A percentile compares a stretch with the other conserved stretches of the same genome.
Conservation (phyloP, 2,329 filamentous ascomycete species). For the Gaeumannomyces sp. region DNA sequence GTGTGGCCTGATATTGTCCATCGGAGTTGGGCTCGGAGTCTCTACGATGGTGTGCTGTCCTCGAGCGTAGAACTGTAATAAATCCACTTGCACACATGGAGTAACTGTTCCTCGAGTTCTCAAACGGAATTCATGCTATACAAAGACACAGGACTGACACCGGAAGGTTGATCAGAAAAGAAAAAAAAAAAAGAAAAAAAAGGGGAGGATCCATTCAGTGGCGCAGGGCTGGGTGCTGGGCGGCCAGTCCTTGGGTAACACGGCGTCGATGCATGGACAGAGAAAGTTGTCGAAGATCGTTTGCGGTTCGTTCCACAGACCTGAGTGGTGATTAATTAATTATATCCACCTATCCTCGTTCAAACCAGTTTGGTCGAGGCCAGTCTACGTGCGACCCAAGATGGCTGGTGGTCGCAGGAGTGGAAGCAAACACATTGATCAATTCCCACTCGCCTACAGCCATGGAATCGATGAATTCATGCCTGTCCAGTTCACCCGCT, state of each 20-base stretch:
- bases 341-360: no score
- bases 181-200: neutral
- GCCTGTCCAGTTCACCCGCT: no score
- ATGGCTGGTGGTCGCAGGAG: no score
- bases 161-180: neutral
- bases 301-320: neutral
- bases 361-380: neutral
- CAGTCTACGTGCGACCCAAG: neutral
- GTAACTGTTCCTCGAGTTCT: no score
- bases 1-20: neutral
- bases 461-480: no score
- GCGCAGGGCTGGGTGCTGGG: neutral
- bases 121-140: no score
- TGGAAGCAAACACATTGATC: no score
- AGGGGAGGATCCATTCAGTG: neutral
- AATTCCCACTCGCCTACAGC: no score
- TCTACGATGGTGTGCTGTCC: neutral
- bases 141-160: no score
- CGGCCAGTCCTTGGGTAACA: neutral
- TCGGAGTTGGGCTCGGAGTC: neutral
- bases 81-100: no score
- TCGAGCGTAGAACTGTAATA: no score
- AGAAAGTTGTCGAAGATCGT: neutral
- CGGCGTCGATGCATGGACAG: neutral
- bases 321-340: neutral